Conservation (phyloP, 495 filamentous ascomycete genomes). For the Tuber magnatum region DNA sequence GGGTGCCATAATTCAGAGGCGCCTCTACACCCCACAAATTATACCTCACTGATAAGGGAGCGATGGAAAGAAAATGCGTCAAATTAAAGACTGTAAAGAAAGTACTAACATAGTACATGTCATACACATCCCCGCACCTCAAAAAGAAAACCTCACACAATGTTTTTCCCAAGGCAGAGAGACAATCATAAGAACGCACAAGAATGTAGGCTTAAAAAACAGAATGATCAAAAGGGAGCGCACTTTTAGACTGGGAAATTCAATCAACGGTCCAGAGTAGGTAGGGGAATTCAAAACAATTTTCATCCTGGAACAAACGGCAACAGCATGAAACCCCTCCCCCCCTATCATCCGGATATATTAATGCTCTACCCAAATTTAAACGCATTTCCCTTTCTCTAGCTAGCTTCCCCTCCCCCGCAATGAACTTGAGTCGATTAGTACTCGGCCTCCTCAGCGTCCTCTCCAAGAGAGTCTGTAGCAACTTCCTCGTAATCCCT, state of each 20-base stretch:
- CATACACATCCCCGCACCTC: conserved; percentile 5
- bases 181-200: conserved; percentile 5
- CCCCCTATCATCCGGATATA: conserved; percentile 32
- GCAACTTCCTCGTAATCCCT: conserved; percentile 99
- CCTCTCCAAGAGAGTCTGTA: conserved; percentile 84
- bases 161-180: conserved; percentile 5
- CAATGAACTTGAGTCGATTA: conserved; percentile 46
- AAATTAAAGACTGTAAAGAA: conserved; percentile 7
- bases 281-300: neutral
- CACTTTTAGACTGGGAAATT: neutral
- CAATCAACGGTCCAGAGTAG: neutral
- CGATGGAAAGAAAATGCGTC: neutral
- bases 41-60: neutral
- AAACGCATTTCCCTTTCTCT: conserved; percentile 28
- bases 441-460: conserved; percentile 89
- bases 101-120: conserved; percentile 3
- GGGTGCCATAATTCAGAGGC: neutral
- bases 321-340: conserved; percentile 22
- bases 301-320: conserved; percentile 18
- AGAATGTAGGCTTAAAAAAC: conserved; percentile 5
- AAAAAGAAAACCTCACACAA: conserved; percentile 6
- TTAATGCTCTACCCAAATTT: conserved; percentile 37
- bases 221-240: conserved; percentile 3
- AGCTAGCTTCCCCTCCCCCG: conserved; percentile 21
- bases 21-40: neutral